phyloP scores from a whole-genome alignment of 1,139 yeast genomes.

The Blastobotrys buckinghamii region DNA sequence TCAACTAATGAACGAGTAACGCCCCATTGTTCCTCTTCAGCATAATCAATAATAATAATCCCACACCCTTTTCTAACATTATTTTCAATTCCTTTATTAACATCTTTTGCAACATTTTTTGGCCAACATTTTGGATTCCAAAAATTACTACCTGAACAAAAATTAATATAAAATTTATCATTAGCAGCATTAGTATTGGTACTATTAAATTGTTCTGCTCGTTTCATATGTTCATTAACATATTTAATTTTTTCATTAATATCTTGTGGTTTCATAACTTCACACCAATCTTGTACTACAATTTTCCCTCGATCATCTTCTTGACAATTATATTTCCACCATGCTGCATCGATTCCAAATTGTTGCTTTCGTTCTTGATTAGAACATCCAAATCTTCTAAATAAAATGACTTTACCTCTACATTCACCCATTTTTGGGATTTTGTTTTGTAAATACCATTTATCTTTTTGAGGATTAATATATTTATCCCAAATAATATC shows the following conservation, averaged over 20 bases:
- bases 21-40: constrained; percentile 59
- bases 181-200: constrained; percentile 28
- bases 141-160: constrained; percentile 70
- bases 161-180: constrained; percentile 58
- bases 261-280: constrained; percentile 48
- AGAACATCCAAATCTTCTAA: constrained; percentile 64
- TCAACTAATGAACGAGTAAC: constrained; percentile 48
- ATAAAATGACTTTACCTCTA: constrained; percentile 61
- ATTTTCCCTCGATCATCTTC: constrained; percentile 58
- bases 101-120: constrained; percentile 51
- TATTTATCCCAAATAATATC: constrained; percentile 58
- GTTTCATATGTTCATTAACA: constrained; percentile 51
- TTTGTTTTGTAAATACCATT: constrained; percentile 55
- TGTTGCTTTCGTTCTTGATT: constrained; percentile 33
- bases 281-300: constrained; percentile 73
- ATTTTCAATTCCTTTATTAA: constrained; percentile 43
- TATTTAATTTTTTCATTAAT: constrained; percentile 53
- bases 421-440: constrained; percentile 57
- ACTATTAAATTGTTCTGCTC: constrained; percentile 49
- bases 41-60: constrained; percentile 59
- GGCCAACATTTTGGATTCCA: constrained; percentile 76
- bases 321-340: constrained; percentile 63
- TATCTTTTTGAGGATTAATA: constrained; percentile 44
- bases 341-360: constrained; percentile 63
- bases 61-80: constrained; percentile 51